Conservation (phyloP, 768 basidiomycete species). For the Collybia sp. region DNA sequence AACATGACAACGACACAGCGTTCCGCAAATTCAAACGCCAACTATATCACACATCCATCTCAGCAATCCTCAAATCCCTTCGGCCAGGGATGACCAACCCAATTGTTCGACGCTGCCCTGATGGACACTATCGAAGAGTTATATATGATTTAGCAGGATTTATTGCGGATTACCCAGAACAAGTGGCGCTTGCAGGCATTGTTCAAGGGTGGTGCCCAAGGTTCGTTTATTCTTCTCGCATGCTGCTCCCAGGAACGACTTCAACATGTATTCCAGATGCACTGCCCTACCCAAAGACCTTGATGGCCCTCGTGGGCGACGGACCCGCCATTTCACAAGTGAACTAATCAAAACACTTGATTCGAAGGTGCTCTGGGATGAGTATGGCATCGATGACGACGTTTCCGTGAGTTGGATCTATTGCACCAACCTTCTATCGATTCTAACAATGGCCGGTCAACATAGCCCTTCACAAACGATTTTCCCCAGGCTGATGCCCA, state of each 20-base stretch:
- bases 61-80: slow-evolving; percentile 11
- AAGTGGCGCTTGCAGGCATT: slow-evolving; percentile 15
- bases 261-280: not conserved
- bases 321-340: slow-evolving; percentile 6
- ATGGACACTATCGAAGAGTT: slow-evolving; percentile 18
- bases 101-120: slow-evolving; percentile 14
- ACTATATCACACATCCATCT: slow-evolving; percentile 10
- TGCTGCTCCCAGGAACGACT: not conserved
- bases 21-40: slow-evolving; percentile 4
- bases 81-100: slow-evolving; percentile 15
- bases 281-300: not conserved
- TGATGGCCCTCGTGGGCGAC: slow-evolving; percentile 1
- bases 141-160: slow-evolving; percentile 21
- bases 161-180: slow-evolving; percentile 27
- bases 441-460: not conserved
- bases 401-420: slow-evolving; percentile 10
- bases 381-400: slow-evolving; percentile 17
- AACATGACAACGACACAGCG: slow-evolving; percentile 1
- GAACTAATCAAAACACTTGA: slow-evolving; percentile 9
- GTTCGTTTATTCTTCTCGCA: slow-evolving; percentile 7
- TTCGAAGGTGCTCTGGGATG: slow-evolving; percentile 13
- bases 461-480: slow-evolving; percentile 17
- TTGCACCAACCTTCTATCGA: not conserved
- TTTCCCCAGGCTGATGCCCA: slow-evolving; percentile 24
- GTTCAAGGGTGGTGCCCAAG: slow-evolving; percentile 20